Percentiles rank a stretch among this genome's conserved stretches.
Evolutionary conservation across 2,329 filamentous ascomycete genomes (phyloP).

Genomic region (Keithomyces neogunnii): DNA sequence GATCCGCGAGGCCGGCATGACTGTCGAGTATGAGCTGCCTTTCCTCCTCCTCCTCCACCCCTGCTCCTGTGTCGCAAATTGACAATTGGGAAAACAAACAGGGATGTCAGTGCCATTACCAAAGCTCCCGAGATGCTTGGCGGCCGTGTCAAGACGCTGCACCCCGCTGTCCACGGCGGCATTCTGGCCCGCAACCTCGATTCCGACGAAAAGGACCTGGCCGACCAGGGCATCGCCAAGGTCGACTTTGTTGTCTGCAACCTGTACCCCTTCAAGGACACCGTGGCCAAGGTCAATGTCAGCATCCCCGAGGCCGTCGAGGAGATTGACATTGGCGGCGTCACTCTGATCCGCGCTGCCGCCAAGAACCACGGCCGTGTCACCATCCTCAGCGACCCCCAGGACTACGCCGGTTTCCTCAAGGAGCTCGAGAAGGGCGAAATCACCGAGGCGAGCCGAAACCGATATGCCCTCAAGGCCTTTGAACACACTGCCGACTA

Average conservation of each 20-base stretch:
- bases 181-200: constrained; percentile 92
- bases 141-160: constrained; percentile 80
- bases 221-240: constrained; percentile 89
- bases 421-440: constrained; percentile 82
- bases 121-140: constrained; percentile 95
- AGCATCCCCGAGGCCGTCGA: constrained; percentile 95
- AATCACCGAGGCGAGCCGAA: constrained; percentile 76
- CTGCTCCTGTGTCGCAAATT: not conserved
- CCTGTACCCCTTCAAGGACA: constrained; percentile 98
- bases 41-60: not conserved
- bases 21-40: constrained; percentile 65
- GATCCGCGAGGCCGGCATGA: constrained; percentile 93
- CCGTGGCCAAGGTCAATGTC: constrained; percentile 92
- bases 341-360: constrained; percentile 90
- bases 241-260: constrained; percentile 97
- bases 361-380: constrained; percentile 97
- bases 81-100: constrained; percentile 26
- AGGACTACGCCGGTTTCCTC: constrained; percentile 90
- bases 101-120: constrained; percentile 95
- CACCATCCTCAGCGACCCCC: constrained; percentile 89
- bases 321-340: constrained; percentile 97
- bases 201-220: constrained; percentile 93
- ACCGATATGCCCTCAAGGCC: constrained; percentile 89
- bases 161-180: constrained; percentile 82
- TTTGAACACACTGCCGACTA: constrained; percentile 98